Evolutionary conservation across 2,329 filamentous ascomycete species (phyloP).

Genomic region (Epichloe aotearoae): DNA sequence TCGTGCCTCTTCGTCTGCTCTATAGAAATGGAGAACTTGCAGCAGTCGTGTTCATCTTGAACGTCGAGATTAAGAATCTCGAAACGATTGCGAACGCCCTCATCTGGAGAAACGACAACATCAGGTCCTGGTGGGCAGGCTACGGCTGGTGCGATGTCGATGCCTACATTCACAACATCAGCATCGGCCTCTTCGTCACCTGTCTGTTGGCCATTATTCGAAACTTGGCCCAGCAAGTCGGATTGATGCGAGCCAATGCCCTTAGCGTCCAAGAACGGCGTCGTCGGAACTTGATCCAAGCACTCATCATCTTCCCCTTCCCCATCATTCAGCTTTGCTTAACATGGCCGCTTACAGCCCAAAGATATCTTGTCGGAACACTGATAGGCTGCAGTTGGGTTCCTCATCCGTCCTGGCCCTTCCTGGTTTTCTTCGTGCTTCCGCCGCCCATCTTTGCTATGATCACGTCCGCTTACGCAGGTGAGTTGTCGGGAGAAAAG

Average conservation of each 20-base stretch:
- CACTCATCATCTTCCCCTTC: slow-evolving; percentile 40
- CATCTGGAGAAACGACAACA: slow-evolving; percentile 40
- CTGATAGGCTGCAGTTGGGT: slow-evolving; percentile 35
- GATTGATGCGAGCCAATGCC: slow-evolving; percentile 26
- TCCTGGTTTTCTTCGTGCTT: slow-evolving; percentile 33
- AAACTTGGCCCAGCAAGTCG: slow-evolving; percentile 37
- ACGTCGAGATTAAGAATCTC: slow-evolving; percentile 32
- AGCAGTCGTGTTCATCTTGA: slow-evolving; percentile 34
- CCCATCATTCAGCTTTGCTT: slow-evolving; percentile 36
- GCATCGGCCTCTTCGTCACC: slow-evolving; percentile 33
- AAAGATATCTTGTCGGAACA: slow-evolving; percentile 36
- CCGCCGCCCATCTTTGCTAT: slow-evolving; percentile 31
- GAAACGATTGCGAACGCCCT: slow-evolving; percentile 35
- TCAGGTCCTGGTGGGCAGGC: slow-evolving; percentile 36
- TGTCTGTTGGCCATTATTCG: slow-evolving; percentile 41
- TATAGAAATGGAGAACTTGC: slow-evolving; percentile 40
- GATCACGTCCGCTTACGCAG: slow-evolving; percentile 31
- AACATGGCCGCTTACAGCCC: slow-evolving; percentile 32
- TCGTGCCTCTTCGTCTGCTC: slow-evolving; percentile 39
- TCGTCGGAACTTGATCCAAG: slow-evolving; percentile 31
- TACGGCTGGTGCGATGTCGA: slow-evolving; percentile 41
- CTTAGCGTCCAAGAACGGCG: slow-evolving; percentile 28
- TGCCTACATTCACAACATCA: slow-evolving; percentile 32
- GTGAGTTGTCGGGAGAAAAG: slow-evolving; percentile 16
- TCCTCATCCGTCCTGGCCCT: slow-evolving; percentile 33